Evolutionary conservation across 179 eudicot genomes (phyloP).

Genomic region (Carnegiea gigantea): DNA sequence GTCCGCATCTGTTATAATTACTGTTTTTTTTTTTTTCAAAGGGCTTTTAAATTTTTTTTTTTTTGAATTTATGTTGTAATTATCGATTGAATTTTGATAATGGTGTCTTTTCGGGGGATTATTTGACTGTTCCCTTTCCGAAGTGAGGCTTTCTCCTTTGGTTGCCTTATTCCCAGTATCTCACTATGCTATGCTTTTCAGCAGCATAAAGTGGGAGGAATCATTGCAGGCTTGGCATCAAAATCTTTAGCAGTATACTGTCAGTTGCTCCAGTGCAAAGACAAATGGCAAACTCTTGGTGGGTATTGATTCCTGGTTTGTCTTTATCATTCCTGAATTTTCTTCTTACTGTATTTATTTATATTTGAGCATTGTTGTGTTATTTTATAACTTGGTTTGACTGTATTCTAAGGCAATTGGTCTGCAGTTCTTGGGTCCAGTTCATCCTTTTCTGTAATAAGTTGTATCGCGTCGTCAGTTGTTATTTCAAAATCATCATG

Average conservation of each 20-base stretch:
- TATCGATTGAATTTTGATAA: slow-evolving; percentile 1
- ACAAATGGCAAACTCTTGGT: slow-evolving; percentile 31
- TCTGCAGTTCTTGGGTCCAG: neutral
- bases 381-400: neutral
- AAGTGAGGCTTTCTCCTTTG: neutral
- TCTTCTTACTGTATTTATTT: neutral
- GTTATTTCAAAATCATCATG: neutral
- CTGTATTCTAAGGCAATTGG: neutral
- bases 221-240: slow-evolving; percentile 17
- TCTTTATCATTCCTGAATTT: slow-evolving; percentile 1
- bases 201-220: slow-evolving; percentile 22
- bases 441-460: no score
- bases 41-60: neutral
- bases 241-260: slow-evolving; percentile 23
- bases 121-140: neutral
- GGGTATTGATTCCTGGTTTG: slow-evolving; percentile 21
- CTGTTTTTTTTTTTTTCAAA: no score
- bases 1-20: neutral
- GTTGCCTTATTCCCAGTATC: slow-evolving; percentile 1
- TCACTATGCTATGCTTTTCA: slow-evolving; percentile 27
- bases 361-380: neutral
- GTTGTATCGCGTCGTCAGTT: neutral
- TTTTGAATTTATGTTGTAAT: neutral
- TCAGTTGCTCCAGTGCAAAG: slow-evolving; percentile 16
- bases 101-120: neutral